phyloP scores from a whole-genome alignment of 2,329 filamentous ascomycete species.

The Sporothrix euskadiensis region DNA sequence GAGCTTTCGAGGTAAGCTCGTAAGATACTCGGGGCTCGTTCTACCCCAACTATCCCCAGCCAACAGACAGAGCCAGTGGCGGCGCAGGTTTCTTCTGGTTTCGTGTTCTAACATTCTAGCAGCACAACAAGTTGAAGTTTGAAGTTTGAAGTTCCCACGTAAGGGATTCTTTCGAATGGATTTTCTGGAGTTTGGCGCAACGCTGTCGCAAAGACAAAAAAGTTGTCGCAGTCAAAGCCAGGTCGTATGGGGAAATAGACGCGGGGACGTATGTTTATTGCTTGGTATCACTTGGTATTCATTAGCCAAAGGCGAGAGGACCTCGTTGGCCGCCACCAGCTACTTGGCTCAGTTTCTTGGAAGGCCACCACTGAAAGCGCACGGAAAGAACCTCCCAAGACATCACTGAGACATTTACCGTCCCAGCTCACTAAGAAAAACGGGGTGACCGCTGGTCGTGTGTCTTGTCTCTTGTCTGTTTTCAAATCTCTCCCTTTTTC shows the following conservation, averaged over 20 bases:
- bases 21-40: no score
- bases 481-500: background rate
- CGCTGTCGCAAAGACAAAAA: background rate
- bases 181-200: background rate
- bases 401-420: background rate
- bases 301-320: background rate
- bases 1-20: background rate
- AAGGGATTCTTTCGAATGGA: background rate
- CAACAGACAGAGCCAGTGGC: background rate
- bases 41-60: background rate
- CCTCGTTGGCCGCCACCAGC: background rate
- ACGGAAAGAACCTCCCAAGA: constrained; percentile 12
- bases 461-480: background rate
- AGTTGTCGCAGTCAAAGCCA: background rate
- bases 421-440: background rate
- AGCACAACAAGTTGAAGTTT: background rate
- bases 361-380: background rate
- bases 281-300: background rate
- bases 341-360: no score
- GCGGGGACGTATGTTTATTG: background rate
- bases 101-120: no score
- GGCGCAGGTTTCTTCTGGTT: background rate
- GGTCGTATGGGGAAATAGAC: background rate
- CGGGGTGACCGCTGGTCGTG: background rate
- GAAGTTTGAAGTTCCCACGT: background rate